Evolutionary conservation across 352 stramenopile genomes (phyloP).

Genomic region (Phytophthora pistaciae): DNA sequence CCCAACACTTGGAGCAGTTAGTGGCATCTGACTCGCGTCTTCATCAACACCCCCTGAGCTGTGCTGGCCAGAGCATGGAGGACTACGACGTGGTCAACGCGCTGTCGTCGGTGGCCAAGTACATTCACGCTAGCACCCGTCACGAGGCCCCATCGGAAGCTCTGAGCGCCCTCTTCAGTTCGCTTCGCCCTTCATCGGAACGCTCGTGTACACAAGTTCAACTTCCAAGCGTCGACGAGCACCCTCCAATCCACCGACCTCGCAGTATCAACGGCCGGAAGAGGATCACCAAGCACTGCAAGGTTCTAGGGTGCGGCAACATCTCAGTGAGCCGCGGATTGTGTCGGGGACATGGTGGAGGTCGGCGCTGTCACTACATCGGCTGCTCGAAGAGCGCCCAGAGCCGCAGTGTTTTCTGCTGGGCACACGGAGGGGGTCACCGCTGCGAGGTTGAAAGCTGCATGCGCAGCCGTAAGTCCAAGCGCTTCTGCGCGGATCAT

Average conservation of each 20-base stretch:
- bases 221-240: not conserved
- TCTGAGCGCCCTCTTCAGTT: constrained; percentile 21
- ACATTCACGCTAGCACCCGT: constrained; percentile 19
- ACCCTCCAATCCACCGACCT: constrained; percentile 13
- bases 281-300: constrained; percentile 60
- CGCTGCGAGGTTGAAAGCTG: constrained; percentile 63
- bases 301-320: constrained; percentile 57
- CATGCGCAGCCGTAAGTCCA: constrained; percentile 64
- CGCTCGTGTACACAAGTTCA: constrained; percentile 6
- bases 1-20: constrained; percentile 22
- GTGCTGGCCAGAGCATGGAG: not conserved
- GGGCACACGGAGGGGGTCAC: constrained; percentile 64
- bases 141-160: constrained; percentile 17
- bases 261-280: constrained; percentile 35
- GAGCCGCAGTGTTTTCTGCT: constrained; percentile 62
- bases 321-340: constrained; percentile 65
- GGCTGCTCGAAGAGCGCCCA: constrained; percentile 63
- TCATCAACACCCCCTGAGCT: not conserved
- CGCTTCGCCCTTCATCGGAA: constrained; percentile 22
- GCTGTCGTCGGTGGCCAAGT: constrained; percentile 30
- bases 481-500: constrained; percentile 35
- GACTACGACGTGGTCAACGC: constrained; percentile 14
- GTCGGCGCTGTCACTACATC: constrained; percentile 52
- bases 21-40: constrained; percentile 9
- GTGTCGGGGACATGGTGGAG: constrained; percentile 65